Evolutionary conservation across 2,329 filamentous ascomycete species (phyloP).

Genomic region (Leptodontidium sp.): DNA sequence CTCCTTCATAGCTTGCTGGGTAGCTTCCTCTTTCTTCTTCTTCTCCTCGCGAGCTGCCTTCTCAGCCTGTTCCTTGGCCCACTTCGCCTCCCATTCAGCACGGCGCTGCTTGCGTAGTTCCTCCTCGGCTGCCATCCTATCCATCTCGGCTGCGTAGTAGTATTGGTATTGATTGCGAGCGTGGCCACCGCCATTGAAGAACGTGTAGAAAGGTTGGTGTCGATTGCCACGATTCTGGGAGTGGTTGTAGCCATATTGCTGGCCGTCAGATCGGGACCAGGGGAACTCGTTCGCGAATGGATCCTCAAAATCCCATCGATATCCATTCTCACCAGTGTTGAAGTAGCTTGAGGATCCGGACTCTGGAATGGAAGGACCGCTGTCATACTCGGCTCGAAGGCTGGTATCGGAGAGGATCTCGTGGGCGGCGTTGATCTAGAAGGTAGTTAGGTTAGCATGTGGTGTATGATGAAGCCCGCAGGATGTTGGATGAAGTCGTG

Average conservation of each 20-base stretch:
- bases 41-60: conserved; percentile 10
- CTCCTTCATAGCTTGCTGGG: conserved; percentile 11
- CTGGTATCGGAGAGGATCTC: conserved; percentile 31
- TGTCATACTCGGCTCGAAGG: conserved; percentile 10
- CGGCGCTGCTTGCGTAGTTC: neutral
- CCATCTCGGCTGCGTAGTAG: neutral
- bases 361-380: neutral
- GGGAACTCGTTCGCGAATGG: neutral
- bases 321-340: neutral
- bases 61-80: neutral
- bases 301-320: neutral
- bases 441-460: neutral
- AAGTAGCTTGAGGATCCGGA: neutral
- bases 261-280: neutral
- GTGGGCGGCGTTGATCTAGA: conserved; percentile 33
- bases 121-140: neutral
- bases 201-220: neutral
- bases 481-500: neutral
- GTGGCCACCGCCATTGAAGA: neutral
- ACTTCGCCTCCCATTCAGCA: conserved; percentile 1
- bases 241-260: neutral
- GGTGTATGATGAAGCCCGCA: neutral
- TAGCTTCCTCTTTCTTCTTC: conserved; percentile 11
- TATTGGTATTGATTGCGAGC: neutral
- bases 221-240: neutral